A percentile compares a stretch with the other conserved stretches of the same genome.
phyloP scores from a whole-genome alignment of 129 eudicot genomes.

The Lactuca saligna region DNA sequence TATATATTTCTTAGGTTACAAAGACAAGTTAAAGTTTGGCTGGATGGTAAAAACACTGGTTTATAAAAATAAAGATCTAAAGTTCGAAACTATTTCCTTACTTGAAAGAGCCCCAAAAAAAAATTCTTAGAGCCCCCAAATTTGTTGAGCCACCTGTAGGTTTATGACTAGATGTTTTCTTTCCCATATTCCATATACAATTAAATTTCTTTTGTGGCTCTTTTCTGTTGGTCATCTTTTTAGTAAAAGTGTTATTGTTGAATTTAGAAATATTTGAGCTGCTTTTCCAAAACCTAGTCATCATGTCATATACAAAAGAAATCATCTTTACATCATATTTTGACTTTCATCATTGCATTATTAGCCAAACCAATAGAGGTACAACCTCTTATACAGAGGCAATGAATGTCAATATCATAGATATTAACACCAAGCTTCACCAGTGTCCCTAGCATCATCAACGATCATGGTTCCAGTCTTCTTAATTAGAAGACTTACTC shows the following conservation, averaged over 20 bases:
- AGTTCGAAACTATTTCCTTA: too few species aligned
- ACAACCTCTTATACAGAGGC: not conserved
- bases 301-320: not conserved
- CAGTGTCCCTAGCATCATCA: constrained; percentile 7
- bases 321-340: not conserved
- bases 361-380: not conserved
- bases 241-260: not conserved
- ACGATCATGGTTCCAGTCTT: constrained; percentile 19
- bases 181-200: too few species aligned
- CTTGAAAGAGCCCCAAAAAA: too few species aligned
- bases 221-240: not conserved
- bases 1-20: too few species aligned
- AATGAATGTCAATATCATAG: not conserved
- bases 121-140: too few species aligned
- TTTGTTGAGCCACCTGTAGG: too few species aligned
- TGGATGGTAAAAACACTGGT: too few species aligned
- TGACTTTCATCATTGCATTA: not conserved
- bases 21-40: too few species aligned
- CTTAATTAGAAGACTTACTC: constrained; percentile 36
- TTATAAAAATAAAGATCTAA: too few species aligned
- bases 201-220: not conserved
- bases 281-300: not conserved
- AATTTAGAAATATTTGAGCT: too few species aligned
- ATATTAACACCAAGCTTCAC: constrained; percentile 24
- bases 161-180: too few species aligned